A percentile compares a stretch with the other conserved stretches of the same genome.
phyloP scores from a whole-genome alignment of 2,329 filamentous ascomycete species.

The Periconia sp. region DNA sequence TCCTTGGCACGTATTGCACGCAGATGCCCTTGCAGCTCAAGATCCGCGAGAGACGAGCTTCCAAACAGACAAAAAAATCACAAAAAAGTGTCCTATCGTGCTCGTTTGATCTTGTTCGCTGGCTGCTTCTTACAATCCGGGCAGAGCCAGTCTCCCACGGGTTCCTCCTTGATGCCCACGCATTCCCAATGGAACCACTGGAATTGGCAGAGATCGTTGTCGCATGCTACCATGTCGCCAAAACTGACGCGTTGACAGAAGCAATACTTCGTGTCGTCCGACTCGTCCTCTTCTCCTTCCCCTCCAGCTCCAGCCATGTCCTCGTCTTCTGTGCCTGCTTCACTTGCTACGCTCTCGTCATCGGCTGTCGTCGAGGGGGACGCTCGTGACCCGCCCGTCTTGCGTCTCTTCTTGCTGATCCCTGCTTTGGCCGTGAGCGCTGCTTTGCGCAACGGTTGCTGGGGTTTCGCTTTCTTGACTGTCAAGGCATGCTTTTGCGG shows the following conservation, averaged over 20 bases:
- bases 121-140: slow-evolving; percentile 45
- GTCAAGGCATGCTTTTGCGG: slow-evolving; percentile 49
- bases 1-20: no score
- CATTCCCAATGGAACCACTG: slow-evolving; percentile 87
- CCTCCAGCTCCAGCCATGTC: slow-evolving; percentile 55
- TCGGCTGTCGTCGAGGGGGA: slow-evolving; percentile 50
- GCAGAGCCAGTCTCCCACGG: slow-evolving; percentile 55
- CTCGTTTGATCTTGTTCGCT: slow-evolving; percentile 44
- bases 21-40: no score
- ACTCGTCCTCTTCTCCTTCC: slow-evolving; percentile 62
- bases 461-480: slow-evolving; percentile 59
- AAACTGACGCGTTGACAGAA: slow-evolving; percentile 81
- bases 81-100: slow-evolving; percentile 19
- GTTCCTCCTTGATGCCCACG: slow-evolving; percentile 53
- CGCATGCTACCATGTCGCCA: slow-evolving; percentile 86
- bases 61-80: no score
- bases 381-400: slow-evolving; percentile 36
- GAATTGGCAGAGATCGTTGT: slow-evolving; percentile 77
- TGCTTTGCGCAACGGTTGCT: slow-evolving; percentile 48
- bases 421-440: slow-evolving; percentile 39
- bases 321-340: slow-evolving; percentile 45
- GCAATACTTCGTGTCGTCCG: slow-evolving; percentile 78
- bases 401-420: slow-evolving; percentile 41
- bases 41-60: no score
- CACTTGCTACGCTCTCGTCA: slow-evolving; percentile 57